Percentiles rank a stretch among this genome's conserved stretches.
Evolutionary conservation across 257 asterid genomes (phyloP).

Genomic region (Solanum okadae): DNA sequence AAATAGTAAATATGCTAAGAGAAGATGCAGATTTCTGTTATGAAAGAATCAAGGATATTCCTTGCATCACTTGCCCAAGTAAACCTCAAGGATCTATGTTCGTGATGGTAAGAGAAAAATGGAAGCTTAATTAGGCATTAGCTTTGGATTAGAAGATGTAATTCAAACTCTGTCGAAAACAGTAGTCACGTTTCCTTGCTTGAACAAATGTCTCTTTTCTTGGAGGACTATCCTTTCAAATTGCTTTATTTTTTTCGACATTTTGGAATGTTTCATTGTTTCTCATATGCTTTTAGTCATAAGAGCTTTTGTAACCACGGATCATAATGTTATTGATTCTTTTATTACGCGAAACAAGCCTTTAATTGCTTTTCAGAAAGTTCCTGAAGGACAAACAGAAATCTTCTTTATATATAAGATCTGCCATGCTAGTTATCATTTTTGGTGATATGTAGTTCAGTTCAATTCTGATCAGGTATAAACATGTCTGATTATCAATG

Average conservation of each 20-base stretch:
- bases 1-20: conserved; percentile 28
- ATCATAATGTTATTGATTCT: neutral
- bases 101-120: conserved; percentile 46
- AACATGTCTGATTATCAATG: too few relatives aligned
- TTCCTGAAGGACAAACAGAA: neutral
- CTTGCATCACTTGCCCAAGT: conserved; percentile 60
- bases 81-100: conserved; percentile 90
- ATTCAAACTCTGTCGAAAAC: neutral
- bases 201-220: neutral
- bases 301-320: neutral
- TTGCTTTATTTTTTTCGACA: neutral
- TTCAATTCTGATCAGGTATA: too few relatives aligned
- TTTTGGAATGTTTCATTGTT: neutral
- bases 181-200: neutral
- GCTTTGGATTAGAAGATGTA: neutral
- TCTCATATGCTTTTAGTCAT: neutral
- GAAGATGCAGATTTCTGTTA: conserved; percentile 45
- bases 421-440: neutral
- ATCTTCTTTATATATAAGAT: neutral
- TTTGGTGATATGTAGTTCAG: neutral
- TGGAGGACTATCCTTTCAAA: neutral
- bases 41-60: conserved; percentile 43
- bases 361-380: neutral
- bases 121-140: neutral
- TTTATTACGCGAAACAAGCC: neutral